Evolutionary conservation across 2,329 filamentous ascomycete species (phyloP).

Genomic region (Annulohypoxylon truncatum): DNA sequence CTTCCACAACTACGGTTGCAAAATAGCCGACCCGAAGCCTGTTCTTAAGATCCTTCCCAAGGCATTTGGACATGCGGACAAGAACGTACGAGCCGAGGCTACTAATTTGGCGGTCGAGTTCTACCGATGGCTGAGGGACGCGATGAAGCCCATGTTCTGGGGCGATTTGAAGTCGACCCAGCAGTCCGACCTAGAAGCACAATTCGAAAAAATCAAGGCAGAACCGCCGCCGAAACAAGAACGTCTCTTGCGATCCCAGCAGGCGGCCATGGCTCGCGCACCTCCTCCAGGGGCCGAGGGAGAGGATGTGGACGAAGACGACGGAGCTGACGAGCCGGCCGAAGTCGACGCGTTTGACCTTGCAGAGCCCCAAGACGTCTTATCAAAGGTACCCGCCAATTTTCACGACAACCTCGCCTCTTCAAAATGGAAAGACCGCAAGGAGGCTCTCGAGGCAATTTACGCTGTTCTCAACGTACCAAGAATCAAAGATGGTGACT

Average conservation of each 20-base stretch:
- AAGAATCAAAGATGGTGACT: conserved; percentile 90
- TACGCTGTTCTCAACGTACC: conserved; percentile 83
- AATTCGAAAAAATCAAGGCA: conserved; percentile 93
- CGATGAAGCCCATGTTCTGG: conserved; percentile 99
- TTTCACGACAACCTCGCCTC: conserved; percentile 87
- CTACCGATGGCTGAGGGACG: conserved; percentile 96
- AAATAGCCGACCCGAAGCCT: conserved; percentile 91
- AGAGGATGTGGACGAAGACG: conserved; percentile 67
- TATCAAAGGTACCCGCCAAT: conserved; percentile 82
- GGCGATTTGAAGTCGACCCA: conserved; percentile 94
- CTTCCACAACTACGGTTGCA: conserved; percentile 94
- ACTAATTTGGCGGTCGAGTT: conserved; percentile 92
- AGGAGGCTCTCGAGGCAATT: conserved; percentile 89
- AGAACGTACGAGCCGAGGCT: conserved; percentile 95
- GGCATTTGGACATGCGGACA: conserved; percentile 94
- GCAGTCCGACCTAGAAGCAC: conserved; percentile 90
- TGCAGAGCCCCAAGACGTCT: conserved; percentile 87
- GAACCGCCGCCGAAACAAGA: conserved; percentile 91
- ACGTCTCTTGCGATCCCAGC: conserved; percentile 86
- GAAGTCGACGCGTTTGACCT: conserved; percentile 86
- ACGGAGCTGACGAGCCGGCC: conserved; percentile 69
- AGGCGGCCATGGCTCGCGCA: conserved; percentile 81
- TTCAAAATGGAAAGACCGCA: conserved; percentile 98
- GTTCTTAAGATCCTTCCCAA: conserved; percentile 90
- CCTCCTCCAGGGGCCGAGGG: conserved; percentile 69